Evolutionary conservation across 2,329 filamentous ascomycete species (phyloP).

Genomic region (Sporothrix luriei): DNA sequence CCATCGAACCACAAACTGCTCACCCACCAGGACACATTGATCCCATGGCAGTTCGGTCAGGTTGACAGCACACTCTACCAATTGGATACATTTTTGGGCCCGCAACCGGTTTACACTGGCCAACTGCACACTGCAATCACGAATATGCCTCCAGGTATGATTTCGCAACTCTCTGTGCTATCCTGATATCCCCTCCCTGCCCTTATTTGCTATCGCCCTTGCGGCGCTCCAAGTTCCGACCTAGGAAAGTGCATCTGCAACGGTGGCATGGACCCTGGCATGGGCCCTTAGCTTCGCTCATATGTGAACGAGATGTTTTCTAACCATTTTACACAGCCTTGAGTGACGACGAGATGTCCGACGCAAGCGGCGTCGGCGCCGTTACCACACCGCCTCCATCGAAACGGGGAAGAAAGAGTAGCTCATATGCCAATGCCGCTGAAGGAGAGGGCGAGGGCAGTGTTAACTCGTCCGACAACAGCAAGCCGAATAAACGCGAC

Average conservation of each 20-base stretch:
- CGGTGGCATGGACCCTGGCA: background rate
- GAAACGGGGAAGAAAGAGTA: conserved; percentile 34
- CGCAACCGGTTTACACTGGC: background rate
- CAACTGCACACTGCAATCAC: background rate
- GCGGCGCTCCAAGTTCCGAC: background rate
- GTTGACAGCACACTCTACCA: background rate
- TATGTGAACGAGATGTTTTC: no score
- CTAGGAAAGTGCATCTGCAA: background rate
- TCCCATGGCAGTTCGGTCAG: background rate
- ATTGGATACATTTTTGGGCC: background rate
- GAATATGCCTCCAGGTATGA: conserved; percentile 28
- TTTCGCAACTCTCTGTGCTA: background rate
- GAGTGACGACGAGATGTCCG: conserved; percentile 50
- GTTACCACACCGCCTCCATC: conserved; percentile 37
- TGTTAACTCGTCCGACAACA: conserved; percentile 36
- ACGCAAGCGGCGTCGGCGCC: conserved; percentile 38
- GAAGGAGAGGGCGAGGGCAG: conserved; percentile 39
- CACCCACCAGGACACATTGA: background rate
- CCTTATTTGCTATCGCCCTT: background rate
- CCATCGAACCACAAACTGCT: background rate
- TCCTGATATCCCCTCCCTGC: background rate
- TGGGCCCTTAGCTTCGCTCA: background rate
- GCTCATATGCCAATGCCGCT: conserved; percentile 44
- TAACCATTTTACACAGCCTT: conserved; percentile 42
- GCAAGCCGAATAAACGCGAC: conserved; percentile 37